Evolutionary conservation across 2,329 filamentous ascomycete species (phyloP).

Genomic region (Orbilia oligospora): DNA sequence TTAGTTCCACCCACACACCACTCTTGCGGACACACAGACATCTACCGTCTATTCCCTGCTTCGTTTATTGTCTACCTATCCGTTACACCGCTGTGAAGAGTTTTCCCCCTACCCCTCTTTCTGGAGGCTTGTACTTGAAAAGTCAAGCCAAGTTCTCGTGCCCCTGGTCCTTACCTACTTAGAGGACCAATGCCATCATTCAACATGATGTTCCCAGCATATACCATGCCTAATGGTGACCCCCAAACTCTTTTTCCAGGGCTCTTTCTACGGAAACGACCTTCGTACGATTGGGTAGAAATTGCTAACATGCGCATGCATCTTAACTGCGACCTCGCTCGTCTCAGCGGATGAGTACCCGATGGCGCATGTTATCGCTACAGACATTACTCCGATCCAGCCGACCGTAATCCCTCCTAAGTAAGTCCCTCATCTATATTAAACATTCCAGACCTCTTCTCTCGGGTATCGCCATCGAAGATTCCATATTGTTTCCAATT

Average conservation of each 20-base stretch:
- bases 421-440: constrained; percentile 59
- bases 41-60: constrained; percentile 20
- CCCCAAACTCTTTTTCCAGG: constrained; percentile 10
- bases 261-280: constrained; percentile 24
- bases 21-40: constrained; percentile 26
- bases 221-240: constrained; percentile 33
- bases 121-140: constrained; percentile 32
- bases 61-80: constrained; percentile 39
- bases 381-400: constrained; percentile 61
- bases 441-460: constrained; percentile 24
- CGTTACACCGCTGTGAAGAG: constrained; percentile 25
- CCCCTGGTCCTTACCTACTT: constrained; percentile 18
- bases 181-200: constrained; percentile 43
- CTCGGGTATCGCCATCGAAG: constrained; percentile 55
- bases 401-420: constrained; percentile 72
- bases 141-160: constrained; percentile 22
- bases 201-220: constrained; percentile 36
- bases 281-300: constrained; percentile 36
- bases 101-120: constrained; percentile 45
- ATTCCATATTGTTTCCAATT: constrained; percentile 55
- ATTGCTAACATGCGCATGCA: constrained; percentile 35
- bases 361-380: constrained; percentile 60
- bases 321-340: constrained; percentile 50
- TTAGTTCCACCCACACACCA: constrained; percentile 59
- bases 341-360: constrained; percentile 60